Evolutionary conservation across 371 early-diverging fungal species (phyloP).

Genomic region (Mortierella sp.): DNA sequence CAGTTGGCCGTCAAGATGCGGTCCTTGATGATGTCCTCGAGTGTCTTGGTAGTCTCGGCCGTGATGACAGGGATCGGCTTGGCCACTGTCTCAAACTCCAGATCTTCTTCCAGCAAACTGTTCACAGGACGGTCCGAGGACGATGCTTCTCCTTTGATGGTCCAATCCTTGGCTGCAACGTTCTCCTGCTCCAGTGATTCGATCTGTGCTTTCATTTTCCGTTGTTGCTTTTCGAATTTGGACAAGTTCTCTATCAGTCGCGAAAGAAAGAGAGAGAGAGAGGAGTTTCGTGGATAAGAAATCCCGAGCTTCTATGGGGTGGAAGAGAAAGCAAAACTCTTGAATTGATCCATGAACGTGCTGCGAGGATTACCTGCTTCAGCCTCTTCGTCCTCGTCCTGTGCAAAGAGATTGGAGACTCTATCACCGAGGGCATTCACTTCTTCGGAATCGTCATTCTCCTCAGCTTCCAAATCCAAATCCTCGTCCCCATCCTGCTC

Average conservation of each 20-base stretch:
- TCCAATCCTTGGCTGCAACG: conserved; percentile 87
- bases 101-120: conserved; percentile 92
- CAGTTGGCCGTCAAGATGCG: conserved; percentile 86
- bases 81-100: conserved; percentile 82
- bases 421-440: conserved; percentile 53
- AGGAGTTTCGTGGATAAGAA: too few species aligned
- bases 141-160: conserved; percentile 82
- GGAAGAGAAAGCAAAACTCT: too few species aligned
- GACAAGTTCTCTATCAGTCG: conserved; percentile 60
- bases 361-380: conserved; percentile 35
- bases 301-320: too few species aligned
- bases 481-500: conserved; percentile 50
- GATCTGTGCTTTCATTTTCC: conserved; percentile 73
- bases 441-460: conserved; percentile 60
- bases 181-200: conserved; percentile 87
- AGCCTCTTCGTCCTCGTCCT: conserved; percentile 61
- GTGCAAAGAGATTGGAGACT: conserved; percentile 64
- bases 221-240: conserved; percentile 81
- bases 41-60: conserved; percentile 85
- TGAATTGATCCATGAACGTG: too few species aligned
- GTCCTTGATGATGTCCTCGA: conserved; percentile 93
- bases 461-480: conserved; percentile 54
- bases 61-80: conserved; percentile 95
- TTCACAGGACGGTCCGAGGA: conserved; percentile 87
- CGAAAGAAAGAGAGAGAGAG: not conserved